Conservation (phyloP, 2,329 filamentous ascomycete species). For the Xylaria sp. region DNA sequence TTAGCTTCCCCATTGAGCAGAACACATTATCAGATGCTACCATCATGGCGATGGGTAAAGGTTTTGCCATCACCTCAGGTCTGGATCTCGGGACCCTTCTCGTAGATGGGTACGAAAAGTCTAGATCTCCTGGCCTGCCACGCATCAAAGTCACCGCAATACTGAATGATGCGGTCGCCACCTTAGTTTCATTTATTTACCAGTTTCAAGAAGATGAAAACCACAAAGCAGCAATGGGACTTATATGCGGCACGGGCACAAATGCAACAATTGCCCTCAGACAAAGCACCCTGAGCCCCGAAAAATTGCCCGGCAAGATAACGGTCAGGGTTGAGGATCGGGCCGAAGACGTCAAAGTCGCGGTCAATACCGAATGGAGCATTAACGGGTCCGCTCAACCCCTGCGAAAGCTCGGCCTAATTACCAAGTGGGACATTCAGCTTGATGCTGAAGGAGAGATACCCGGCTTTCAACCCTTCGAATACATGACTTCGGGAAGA, state of each 20-base stretch:
- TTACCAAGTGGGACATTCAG: conserved; percentile 76
- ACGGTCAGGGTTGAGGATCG: conserved; percentile 59
- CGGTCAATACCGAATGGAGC: conserved; percentile 87
- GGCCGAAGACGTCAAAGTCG: conserved; percentile 69
- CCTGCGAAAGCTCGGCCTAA: conserved; percentile 69
- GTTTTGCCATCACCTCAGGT: conserved; percentile 69
- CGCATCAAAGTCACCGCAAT: conserved; percentile 78
- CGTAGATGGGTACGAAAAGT: conserved; percentile 66
- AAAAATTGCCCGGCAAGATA: conserved; percentile 67
- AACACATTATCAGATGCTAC: conserved; percentile 70
- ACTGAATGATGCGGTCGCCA: conserved; percentile 84
- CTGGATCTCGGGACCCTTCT: conserved; percentile 71
- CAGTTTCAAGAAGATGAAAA: conserved; percentile 69
- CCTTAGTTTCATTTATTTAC: conserved; percentile 80
- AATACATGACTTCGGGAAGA: conserved; percentile 85
- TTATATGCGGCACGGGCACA: conserved; percentile 84
- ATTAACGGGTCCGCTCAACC: conserved; percentile 80
- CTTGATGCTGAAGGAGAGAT: conserved; percentile 74
- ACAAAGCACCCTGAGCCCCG: conserved; percentile 69
- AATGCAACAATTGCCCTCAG: conserved; percentile 83
- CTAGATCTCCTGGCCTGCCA: conserved; percentile 64
- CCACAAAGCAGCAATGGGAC: conserved; percentile 78
- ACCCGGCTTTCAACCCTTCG: conserved; percentile 83
- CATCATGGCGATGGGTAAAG: conserved; percentile 76
- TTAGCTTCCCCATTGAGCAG: conserved; percentile 77